Conservation (phyloP, 441 rosid species). For the Populus hybrid region DNA sequence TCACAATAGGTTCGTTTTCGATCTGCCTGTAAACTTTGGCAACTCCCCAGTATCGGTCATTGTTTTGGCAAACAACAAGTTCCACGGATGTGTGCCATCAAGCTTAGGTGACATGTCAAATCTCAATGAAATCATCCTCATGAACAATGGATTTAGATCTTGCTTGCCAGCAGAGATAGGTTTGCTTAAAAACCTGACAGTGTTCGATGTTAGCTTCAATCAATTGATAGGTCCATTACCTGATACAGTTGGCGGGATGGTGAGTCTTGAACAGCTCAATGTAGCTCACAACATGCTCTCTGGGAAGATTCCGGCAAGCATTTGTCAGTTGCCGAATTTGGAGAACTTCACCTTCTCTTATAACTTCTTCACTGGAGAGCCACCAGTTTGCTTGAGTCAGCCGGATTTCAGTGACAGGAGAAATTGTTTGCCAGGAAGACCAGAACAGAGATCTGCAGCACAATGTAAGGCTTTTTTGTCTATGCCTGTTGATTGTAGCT, state of each 20-base stretch:
- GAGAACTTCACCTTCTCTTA: conserved; percentile 69
- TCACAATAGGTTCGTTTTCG: conserved; percentile 77
- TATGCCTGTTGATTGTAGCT: conserved; percentile 57
- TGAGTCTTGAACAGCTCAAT: conserved; percentile 70
- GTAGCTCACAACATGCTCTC: conserved; percentile 76
- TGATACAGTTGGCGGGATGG: conserved; percentile 55
- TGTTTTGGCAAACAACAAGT: conserved; percentile 76
- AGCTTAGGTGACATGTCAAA: conserved; percentile 86
- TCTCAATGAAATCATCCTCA: conserved; percentile 69
- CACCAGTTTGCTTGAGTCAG: conserved; percentile 64
- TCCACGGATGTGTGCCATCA: conserved; percentile 83
- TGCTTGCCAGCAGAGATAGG: conserved; percentile 83
- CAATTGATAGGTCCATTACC: conserved; percentile 78
- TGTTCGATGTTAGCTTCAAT: conserved; percentile 77
- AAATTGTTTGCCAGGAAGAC: conserved; percentile 74
- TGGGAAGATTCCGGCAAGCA: conserved; percentile 67
- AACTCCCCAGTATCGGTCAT: conserved; percentile 94
- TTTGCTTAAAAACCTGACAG: conserved; percentile 61
- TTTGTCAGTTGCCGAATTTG: conserved; percentile 68
- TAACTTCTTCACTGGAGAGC: conserved; percentile 83
- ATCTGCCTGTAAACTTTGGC: conserved; percentile 79
- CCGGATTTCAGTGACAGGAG: conserved; percentile 53
- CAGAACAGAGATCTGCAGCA: conserved; percentile 54
- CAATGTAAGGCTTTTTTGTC: conserved; percentile 65
- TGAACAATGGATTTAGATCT: conserved; percentile 74